These are phyloP conservation scores for Russula dissimulans DNA, from an alignment of 768 basidiomycete species.

Conservation along the genomic window DNA sequence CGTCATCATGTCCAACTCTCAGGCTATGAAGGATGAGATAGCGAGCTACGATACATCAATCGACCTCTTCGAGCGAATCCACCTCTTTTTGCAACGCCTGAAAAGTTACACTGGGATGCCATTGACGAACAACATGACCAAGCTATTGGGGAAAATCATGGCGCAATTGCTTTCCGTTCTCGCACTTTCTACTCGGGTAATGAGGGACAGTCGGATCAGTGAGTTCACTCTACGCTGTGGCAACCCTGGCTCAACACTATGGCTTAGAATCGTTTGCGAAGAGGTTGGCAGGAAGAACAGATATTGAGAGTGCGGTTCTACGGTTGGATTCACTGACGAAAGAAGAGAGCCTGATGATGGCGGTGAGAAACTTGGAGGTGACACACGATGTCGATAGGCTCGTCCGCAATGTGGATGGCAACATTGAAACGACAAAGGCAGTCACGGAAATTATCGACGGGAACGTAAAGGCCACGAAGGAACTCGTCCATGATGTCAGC, in stretches of 20 bases:
- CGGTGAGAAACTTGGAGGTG: neutral
- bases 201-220: neutral
- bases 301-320: neutral
- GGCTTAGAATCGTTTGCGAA: neutral
- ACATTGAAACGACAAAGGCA: neutral
- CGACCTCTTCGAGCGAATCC: neutral
- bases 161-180: neutral
- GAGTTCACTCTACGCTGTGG: neutral
- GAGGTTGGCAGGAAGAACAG: neutral
- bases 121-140: neutral
- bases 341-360: neutral
- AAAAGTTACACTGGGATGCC: neutral
- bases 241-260: neutral
- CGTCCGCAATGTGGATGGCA: neutral
- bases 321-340: neutral
- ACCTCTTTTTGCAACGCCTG: neutral
- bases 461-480: neutral
- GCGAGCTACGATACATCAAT: neutral
- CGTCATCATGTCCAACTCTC: neutral
- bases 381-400: neutral
- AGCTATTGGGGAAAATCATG: neutral
- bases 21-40: neutral
- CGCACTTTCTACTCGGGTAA: neutral
- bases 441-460: neutral
- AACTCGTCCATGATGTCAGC: neutral